A percentile compares a stretch with the other conserved stretches of the same genome.
These are phyloP conservation scores for Cephalotrichum gorgonifer DNA, from an alignment of 2,329 filamentous ascomycete species.

Conservation along the genomic window DNA sequence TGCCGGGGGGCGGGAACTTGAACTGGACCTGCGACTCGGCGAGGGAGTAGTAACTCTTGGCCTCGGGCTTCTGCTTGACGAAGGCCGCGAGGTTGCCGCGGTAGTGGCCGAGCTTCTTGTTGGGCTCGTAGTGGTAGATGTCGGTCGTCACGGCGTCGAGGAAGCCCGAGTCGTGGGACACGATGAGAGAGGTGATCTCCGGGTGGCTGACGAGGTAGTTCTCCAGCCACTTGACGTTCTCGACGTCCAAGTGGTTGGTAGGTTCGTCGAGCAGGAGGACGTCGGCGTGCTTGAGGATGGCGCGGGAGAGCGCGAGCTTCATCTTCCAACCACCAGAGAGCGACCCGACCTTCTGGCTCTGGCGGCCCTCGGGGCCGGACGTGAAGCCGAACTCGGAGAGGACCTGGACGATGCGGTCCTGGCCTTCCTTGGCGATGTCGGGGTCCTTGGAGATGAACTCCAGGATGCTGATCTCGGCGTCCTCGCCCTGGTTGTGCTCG, in stretches of 20 bases:
- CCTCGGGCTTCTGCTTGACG: constrained; percentile 83
- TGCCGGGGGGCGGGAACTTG: constrained; percentile 95
- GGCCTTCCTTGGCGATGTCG: constrained; percentile 67
- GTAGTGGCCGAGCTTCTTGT: constrained; percentile 87
- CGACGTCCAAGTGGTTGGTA: constrained; percentile 95
- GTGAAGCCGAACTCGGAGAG: constrained; percentile 91
- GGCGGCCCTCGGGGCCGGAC: constrained; percentile 75
- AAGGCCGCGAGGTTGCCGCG: constrained; percentile 76
- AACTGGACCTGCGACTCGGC: constrained; percentile 83
- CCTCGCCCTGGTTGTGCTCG: constrained; percentile 97
- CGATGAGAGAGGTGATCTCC: constrained; percentile 93
- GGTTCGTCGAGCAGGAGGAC: constrained; percentile 95
- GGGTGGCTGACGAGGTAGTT: constrained; percentile 92
- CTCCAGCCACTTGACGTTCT: constrained; percentile 92
- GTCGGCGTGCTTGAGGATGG: constrained; percentile 95
- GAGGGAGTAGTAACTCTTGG: constrained; percentile 95
- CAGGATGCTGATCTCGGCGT: constrained; percentile 90
- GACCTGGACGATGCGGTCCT: constrained; percentile 72
- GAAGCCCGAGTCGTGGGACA: constrained; percentile 97
- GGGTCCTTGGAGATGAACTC: constrained; percentile 89
- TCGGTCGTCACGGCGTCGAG: constrained; percentile 96
- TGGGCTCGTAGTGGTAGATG: constrained; percentile 94
- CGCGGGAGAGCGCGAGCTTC: constrained; percentile 92
- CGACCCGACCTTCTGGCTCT: constrained; percentile 83
- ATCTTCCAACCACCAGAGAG: constrained; percentile 99